Evolutionary conservation across 2,329 filamentous ascomycete species (phyloP).

Genomic region (Pyricularia pennisetigena): DNA sequence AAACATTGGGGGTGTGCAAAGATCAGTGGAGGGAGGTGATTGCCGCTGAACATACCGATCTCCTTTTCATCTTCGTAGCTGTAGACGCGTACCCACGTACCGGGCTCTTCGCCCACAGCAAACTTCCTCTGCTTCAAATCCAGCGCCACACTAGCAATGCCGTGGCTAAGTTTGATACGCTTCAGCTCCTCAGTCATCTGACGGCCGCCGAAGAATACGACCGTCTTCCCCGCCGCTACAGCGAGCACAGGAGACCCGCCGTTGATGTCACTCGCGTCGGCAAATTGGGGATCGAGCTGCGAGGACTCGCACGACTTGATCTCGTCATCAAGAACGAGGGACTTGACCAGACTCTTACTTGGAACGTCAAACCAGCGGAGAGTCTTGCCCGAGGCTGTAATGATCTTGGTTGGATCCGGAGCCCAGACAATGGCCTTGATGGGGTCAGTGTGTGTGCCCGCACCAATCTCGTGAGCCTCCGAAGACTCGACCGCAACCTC

Average conservation of each 20-base stretch:
- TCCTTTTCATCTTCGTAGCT: conserved; percentile 77
- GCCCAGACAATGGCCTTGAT: conserved; percentile 98
- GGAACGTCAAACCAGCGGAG: conserved; percentile 92
- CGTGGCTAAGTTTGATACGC: conserved; percentile 68
- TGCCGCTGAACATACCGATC: conserved; percentile 43
- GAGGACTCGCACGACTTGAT: conserved; percentile 92
- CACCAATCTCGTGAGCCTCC: conserved; percentile 75
- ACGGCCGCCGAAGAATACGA: conserved; percentile 81
- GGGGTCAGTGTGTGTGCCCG: conserved; percentile 70
- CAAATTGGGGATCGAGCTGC: conserved; percentile 47
- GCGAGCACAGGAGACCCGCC: conserved; percentile 66
- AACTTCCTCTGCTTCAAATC: conserved; percentile 74
- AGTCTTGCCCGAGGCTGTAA: conserved; percentile 86
- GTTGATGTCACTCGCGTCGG: conserved; percentile 52
- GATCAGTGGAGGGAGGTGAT: background rate
- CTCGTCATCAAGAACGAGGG: conserved; percentile 70
- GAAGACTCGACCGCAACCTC: conserved; percentile 45
- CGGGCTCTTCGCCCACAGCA: conserved; percentile 81
- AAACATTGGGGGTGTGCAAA: background rate
- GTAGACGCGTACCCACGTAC: conserved; percentile 96
- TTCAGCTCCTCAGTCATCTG: conserved; percentile 67
- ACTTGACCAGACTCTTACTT: conserved; percentile 61
- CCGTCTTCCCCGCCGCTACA: conserved; percentile 87
- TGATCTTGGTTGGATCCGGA: conserved; percentile 73
- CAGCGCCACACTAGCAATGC: conserved; percentile 82